These are phyloP conservation scores for Trichoderma asperelloides DNA, from an alignment of 495 filamentous ascomycete species.

Conservation along the genomic window DNA sequence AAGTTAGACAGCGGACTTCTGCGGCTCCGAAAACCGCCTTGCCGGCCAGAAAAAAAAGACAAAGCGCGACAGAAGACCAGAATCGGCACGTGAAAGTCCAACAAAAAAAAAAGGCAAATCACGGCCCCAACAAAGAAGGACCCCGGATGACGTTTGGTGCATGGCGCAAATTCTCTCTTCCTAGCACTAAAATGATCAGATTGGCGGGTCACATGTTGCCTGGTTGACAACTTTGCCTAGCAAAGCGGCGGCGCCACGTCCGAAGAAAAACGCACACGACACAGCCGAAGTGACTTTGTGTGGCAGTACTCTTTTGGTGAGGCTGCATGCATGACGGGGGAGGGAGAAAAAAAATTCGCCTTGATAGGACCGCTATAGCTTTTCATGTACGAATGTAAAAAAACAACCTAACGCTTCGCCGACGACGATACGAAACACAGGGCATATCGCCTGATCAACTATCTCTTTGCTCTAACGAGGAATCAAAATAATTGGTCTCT, in stretches of 20 bases:
- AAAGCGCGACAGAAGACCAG: background rate
- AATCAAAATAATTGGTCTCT: background rate
- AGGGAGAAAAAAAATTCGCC: background rate
- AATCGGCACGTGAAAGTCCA: slow-evolving; percentile 6
- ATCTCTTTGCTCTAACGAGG: background rate
- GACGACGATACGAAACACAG: background rate
- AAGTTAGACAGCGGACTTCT: background rate
- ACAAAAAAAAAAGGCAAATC: background rate
- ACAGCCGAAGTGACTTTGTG: background rate
- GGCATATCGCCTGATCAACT: background rate
- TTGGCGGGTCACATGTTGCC: background rate
- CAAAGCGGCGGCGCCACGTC: background rate
- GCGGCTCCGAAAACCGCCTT: background rate
- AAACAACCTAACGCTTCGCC: background rate
- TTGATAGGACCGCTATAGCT: background rate
- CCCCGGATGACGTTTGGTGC: background rate
- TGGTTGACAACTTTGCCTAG: slow-evolving; percentile 3
- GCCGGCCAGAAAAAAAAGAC: background rate
- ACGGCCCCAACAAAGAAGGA: background rate
- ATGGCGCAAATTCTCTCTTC: background rate
- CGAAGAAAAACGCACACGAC: background rate
- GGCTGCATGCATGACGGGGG: background rate
- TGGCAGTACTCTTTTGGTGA: background rate
- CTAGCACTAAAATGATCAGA: background rate
- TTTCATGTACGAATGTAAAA: background rate